Base-by-base conservation (phyloP, 768 basidiomycete genomes). In the Arthromyces matolae region DNA sequence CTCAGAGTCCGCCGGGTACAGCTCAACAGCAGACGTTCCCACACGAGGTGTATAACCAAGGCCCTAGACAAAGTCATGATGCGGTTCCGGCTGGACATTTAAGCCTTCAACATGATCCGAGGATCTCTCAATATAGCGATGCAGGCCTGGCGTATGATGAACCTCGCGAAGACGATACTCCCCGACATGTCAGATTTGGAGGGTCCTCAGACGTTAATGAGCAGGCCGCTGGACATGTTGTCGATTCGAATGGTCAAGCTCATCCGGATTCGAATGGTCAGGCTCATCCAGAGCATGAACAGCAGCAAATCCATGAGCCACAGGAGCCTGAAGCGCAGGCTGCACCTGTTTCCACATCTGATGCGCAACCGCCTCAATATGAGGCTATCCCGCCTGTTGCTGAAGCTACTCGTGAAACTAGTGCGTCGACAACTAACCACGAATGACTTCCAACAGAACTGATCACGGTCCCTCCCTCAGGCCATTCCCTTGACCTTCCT, bases 141-240 rank as follows among this genome's bases (percentile, higher is more conserved):
- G 70, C 61, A 0, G 46, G 66, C 31, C 53, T 75, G 16, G 72
- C 74, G 10, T 75, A 76, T 53, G 55, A 67, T 52, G 63, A 51
- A 18, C 39, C 18, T 1, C 47, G 36, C 12, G 47, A 54, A 13
- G 45, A 45, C 23, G 28, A 37, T 23, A 18, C 28, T 10, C 45
- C 49, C 40, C 64, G 69, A 39, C 72, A 74, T 57, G 77, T 77
- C 2, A 59, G 71, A 45, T 78, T 78, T 55, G 77, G 72, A 3
- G 62, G 61, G 5, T 69, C 69, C 7, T 59, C 64, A 35, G 68
- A 73, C 48, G 68, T 71, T 12, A 65, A 71, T n/a, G 63, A 65
- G 5, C 69, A 67, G 50, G 49, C 69, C 41, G 61, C n/a, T n/a
- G n/a, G n/a, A n/a, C n/a, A n/a, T n/a, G n/a, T n/a, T n/a, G n/a